Evolutionary conservation across 2,329 filamentous ascomycete species (phyloP).

Genomic region (Diaporthe citri): DNA sequence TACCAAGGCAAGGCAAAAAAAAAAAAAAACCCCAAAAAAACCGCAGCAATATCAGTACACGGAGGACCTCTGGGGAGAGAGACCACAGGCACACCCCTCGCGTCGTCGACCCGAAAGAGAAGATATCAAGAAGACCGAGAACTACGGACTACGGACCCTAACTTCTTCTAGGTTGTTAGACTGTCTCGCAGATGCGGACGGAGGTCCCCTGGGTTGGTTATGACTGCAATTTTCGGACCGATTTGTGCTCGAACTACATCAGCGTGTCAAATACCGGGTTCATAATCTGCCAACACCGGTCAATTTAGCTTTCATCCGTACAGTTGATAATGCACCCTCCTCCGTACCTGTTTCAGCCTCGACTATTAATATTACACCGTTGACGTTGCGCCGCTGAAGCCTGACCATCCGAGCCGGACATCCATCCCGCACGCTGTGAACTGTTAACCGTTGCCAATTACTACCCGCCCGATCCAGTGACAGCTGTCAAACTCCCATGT

Average conservation of each 20-base stretch:
- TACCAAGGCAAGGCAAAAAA: not conserved
- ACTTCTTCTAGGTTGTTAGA: not conserved
- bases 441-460: not conserved
- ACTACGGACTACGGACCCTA: not conserved
- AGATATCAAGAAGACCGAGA: not conserved
- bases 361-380: constrained; percentile 11
- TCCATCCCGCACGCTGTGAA: not conserved
- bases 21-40: too few species aligned
- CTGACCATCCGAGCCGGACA: constrained; percentile 20
- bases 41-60: not conserved
- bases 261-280: not conserved
- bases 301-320: constrained; percentile 17
- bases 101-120: not conserved
- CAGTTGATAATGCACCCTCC: not conserved
- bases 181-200: not conserved
- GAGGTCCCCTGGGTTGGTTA: not conserved
- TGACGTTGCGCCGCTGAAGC: not conserved
- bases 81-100: not conserved
- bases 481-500: not conserved
- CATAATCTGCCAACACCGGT: not conserved
- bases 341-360: constrained; percentile 3
- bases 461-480: not conserved
- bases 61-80: not conserved
- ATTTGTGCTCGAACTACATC: not conserved
- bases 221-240: constrained; percentile 3